Base-by-base conservation (phyloP, 352 stramenopile genomes). In the Peronospora farinosa region DNA sequence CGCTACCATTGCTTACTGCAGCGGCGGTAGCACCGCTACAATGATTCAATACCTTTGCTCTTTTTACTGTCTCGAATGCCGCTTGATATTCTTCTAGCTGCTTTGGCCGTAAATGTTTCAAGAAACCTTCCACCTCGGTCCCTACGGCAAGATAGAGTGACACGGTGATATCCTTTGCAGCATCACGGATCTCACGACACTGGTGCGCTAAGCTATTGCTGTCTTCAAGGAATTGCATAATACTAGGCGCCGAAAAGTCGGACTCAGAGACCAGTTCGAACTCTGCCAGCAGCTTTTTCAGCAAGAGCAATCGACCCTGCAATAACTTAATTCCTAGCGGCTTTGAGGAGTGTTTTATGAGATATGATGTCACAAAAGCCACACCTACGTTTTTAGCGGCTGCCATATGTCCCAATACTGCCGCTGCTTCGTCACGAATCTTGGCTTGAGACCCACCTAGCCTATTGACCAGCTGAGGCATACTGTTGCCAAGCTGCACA, bases 11-110 rank as follows among this genome's bases (percentile, higher is more conserved):
- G 27, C 33, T 16, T 16, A 47, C 42, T 3, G 12, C 32, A 49
- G 31, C 39, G 16, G 19, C 23, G 36, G 33, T 27, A 28, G 17
- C 7, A 19, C n/a, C 28, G 12, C 21, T 51, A 46, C n/a, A 28
- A 37, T 10, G 41, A 9, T 16, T 53, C 50, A 57, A 61, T 5
- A 51, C 67, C 42, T 78, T 80, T 27, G 68, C 60, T 12, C 63
- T 76, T 44, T 81, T 62, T 13, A 67, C 68, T 7, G 67, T 70
- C 46, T 90, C 79, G 40, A 97, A 97, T 8, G 86, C 86, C 23
- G 73, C 63, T 49, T 93, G 78, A 43, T 97, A 97, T 52, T 97
- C 88, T 42, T 96, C 87, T 16, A 93, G 49, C 54, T 96, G 88
- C 60, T 96, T 97, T 6, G 84, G 81, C 6, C 88, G 74, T 5